These are phyloP conservation scores for Chlamydomonas reinhardtii DNA, from an alignment of 163 green algal genomes.

Conservation along the genomic window DNA sequence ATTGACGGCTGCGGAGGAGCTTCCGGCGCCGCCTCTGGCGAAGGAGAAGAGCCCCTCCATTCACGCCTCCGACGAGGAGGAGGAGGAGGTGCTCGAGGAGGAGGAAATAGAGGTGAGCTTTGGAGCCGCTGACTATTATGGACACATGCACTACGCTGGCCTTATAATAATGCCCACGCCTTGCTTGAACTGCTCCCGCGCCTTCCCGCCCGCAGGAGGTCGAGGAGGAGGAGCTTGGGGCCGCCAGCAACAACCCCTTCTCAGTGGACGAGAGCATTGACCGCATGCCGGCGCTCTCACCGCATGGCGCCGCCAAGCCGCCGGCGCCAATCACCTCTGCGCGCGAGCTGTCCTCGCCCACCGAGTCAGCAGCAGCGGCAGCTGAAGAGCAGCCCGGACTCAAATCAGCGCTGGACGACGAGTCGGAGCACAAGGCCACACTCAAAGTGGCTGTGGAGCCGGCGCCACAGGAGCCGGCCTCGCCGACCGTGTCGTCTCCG, in stretches of 20 bases:
- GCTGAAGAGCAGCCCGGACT: too few relatives aligned
- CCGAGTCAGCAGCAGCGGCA: too few relatives aligned
- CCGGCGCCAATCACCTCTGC: not conserved
- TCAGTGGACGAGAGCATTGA: conserved; percentile 39
- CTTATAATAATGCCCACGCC: too few relatives aligned
- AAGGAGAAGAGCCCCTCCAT: not conserved
- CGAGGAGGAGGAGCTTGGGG: conserved; percentile 19
- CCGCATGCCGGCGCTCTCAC: conserved; percentile 18
- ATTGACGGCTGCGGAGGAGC: not conserved
- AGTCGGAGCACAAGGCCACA: too few relatives aligned
- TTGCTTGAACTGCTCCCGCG: too few relatives aligned
- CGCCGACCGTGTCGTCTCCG: conserved; percentile 15
- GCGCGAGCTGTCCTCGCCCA: not conserved
- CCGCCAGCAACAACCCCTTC: conserved; percentile 9
- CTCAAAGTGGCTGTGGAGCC: not conserved
- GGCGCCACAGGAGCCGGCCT: not conserved
- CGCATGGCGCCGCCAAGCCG: not conserved
- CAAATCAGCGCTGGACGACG: too few relatives aligned
- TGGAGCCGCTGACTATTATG: too few relatives aligned
- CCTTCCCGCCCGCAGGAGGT: not conserved
- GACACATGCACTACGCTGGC: too few relatives aligned
- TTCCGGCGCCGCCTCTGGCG: not conserved
- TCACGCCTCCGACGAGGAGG: not conserved
- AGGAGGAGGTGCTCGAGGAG: not conserved
- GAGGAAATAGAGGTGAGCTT: not conserved